phyloP scores from a whole-genome alignment of 495 filamentous ascomycete species.

The Glarea lozoyensis region DNA sequence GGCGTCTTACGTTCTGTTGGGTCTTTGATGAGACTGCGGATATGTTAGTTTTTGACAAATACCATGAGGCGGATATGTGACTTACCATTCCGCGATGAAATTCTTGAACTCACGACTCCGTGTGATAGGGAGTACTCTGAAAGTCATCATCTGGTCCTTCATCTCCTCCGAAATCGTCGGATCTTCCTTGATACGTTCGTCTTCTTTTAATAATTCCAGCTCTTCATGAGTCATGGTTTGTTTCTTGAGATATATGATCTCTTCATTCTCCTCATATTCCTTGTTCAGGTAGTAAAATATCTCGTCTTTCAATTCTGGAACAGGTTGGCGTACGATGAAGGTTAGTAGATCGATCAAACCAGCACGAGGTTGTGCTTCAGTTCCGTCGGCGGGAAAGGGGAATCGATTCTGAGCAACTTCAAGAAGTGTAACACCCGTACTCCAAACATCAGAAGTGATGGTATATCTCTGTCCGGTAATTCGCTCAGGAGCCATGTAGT shows the following conservation, averaged over 20 bases:
- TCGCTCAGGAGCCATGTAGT: slow-evolving; percentile 98
- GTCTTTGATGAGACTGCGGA: slow-evolving; percentile 85
- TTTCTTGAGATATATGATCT: no score
- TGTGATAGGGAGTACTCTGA: no score
- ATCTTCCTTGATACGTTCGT: no score
- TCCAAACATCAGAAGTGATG: slow-evolving; percentile 98
- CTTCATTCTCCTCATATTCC: no score
- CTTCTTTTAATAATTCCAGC: no score
- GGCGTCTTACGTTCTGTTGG: slow-evolving; percentile 76
- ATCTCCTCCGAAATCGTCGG: no score
- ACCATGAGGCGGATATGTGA: slow-evolving; percentile 20
- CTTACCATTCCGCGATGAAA: slow-evolving; percentile 98
- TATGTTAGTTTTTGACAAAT: slow-evolving; percentile 6
- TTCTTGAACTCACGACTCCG: slow-evolving; percentile 98
- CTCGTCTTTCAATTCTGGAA: slow-evolving; percentile 94
- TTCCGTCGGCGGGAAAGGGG: slow-evolving; percentile 93
- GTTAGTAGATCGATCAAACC: slow-evolving; percentile 91
- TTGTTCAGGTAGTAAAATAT: no score
- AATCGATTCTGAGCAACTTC: slow-evolving; percentile 98
- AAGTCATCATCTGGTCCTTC: no score
- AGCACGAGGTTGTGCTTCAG: slow-evolving; percentile 76
- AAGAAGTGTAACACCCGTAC: slow-evolving; percentile 85
- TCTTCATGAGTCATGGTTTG: no score
- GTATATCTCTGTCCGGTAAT: slow-evolving; percentile 97
- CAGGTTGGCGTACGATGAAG: slow-evolving; percentile 92